These are phyloP conservation scores for Syzygium aqueum DNA, from an alignment of 345 rosid species.

Conservation along the genomic window DNA sequence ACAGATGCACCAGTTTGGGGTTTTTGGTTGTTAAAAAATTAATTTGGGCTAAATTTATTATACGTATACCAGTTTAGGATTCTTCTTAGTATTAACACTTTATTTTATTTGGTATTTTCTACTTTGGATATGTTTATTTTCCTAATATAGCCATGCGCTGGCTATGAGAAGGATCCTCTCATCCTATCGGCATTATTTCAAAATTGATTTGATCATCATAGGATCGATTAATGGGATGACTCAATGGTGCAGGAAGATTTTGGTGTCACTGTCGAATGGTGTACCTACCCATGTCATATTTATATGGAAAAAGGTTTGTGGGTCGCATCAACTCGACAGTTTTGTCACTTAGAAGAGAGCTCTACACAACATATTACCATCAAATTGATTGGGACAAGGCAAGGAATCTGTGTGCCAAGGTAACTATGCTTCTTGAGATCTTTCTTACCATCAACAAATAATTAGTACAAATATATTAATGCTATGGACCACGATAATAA, in stretches of 20 bases:
- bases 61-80: too few species aligned
- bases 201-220: neutral
- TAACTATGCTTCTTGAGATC: neutral
- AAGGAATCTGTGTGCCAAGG: slow-evolving; percentile 40
- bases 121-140: neutral
- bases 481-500: neutral
- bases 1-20: too few species aligned
- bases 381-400: slow-evolving; percentile 43
- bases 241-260: slow-evolving; percentile 26
- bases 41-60: too few species aligned
- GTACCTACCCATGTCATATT: slow-evolving; percentile 52
- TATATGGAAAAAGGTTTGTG: slow-evolving; percentile 58
- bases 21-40: too few species aligned
- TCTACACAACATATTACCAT: slow-evolving; percentile 35
- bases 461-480: neutral
- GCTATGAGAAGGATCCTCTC: neutral
- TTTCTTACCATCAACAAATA: neutral
- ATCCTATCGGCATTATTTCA: neutral
- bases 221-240: neutral
- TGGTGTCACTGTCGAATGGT: slow-evolving; percentile 46
- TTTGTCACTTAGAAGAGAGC: slow-evolving; percentile 44
- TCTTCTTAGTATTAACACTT: neutral
- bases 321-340: slow-evolving; percentile 27
- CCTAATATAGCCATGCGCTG: neutral
- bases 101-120: neutral